Conservation (phyloP, 352 stramenopile species). For the Globisporangium yorkense region DNA sequence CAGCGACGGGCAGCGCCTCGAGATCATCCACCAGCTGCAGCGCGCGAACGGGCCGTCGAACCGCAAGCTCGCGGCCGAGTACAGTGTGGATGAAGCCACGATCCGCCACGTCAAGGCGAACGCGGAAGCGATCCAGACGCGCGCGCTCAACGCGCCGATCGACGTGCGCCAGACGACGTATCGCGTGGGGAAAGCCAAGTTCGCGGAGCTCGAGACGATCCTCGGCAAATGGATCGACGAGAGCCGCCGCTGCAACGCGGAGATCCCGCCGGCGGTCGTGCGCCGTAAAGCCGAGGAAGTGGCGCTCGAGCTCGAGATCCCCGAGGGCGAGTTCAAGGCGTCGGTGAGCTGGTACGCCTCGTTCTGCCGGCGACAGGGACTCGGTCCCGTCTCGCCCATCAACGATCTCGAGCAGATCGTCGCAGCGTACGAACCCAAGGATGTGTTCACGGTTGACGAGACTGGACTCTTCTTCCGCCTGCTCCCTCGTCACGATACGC, state of each 20-base stretch:
- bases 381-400: constrained; percentile 4
- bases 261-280: constrained; percentile 9
- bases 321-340: constrained; percentile 6
- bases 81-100: constrained; percentile 12
- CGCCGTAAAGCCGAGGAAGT: constrained; percentile 6
- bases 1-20: constrained; percentile 11
- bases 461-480: constrained; percentile 12
- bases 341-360: constrained; percentile 7
- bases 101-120: constrained; percentile 14
- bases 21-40: constrained; percentile 12
- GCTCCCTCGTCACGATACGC: constrained; percentile 1
- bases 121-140: neutral
- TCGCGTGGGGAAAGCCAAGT: constrained; percentile 3
- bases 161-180: constrained; percentile 13
- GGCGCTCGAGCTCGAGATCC: constrained; percentile 6
- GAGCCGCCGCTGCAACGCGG: constrained; percentile 10
- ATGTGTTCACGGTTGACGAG: constrained; percentile 16
- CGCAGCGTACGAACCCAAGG: constrained; percentile 1
- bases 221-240: constrained; percentile 11
- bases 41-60: constrained; percentile 7
- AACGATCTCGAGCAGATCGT: constrained; percentile 8
- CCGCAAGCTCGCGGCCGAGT: constrained; percentile 10
- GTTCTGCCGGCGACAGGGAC: constrained; percentile 7
- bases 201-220: constrained; percentile 11
- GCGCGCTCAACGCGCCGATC: constrained; percentile 4